Conservation (phyloP, 768 basidiomycete species). For the Xerocomellus intermedius region DNA sequence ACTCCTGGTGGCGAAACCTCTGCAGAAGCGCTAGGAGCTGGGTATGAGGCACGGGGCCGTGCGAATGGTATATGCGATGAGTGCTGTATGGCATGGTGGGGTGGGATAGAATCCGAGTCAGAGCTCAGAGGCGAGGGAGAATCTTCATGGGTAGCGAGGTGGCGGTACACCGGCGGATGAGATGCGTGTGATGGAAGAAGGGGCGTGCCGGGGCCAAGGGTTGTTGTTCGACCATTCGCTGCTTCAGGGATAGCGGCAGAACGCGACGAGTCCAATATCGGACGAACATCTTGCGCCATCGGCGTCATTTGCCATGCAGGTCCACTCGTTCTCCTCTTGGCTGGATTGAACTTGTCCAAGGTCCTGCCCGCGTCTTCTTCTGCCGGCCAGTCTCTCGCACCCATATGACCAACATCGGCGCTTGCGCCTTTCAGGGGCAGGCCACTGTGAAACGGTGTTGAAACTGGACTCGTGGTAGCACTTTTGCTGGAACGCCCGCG, state of each 20-base stretch:
- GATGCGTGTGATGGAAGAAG: slow-evolving; percentile 44
- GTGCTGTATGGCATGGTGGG: slow-evolving; percentile 29
- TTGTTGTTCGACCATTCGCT: slow-evolving; percentile 13
- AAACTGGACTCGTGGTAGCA: slow-evolving; percentile 64
- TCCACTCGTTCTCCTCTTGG: slow-evolving; percentile 51
- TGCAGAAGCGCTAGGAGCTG: slow-evolving; percentile 23
- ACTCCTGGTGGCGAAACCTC: slow-evolving; percentile 29
- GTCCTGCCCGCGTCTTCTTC: slow-evolving; percentile 29
- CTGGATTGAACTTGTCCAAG: slow-evolving; percentile 26
- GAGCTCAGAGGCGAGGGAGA: slow-evolving; percentile 71
- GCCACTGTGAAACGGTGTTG: slow-evolving; percentile 38
- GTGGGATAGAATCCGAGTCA: slow-evolving; percentile 50
- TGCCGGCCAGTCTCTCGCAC: slow-evolving; percentile 36
- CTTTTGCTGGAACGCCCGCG: slow-evolving; percentile 52
- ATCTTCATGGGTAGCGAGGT: slow-evolving; percentile 48
- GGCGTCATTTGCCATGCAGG: slow-evolving; percentile 56
- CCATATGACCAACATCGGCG: slow-evolving; percentile 43
- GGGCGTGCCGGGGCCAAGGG: slow-evolving; percentile 22
- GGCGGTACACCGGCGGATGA: slow-evolving; percentile 33
- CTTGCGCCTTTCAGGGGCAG: slow-evolving; percentile 19
- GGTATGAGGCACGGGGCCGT: slow-evolving; percentile 28
- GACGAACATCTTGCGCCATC: slow-evolving; percentile 35
- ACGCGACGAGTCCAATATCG: slow-evolving; percentile 15
- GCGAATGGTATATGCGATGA: slow-evolving; percentile 27
- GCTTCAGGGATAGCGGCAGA: slow-evolving; percentile 16